Evolutionary conservation across 371 early-diverging fungal species (phyloP).

Genomic region (Syncephalastrum monosporum): DNA sequence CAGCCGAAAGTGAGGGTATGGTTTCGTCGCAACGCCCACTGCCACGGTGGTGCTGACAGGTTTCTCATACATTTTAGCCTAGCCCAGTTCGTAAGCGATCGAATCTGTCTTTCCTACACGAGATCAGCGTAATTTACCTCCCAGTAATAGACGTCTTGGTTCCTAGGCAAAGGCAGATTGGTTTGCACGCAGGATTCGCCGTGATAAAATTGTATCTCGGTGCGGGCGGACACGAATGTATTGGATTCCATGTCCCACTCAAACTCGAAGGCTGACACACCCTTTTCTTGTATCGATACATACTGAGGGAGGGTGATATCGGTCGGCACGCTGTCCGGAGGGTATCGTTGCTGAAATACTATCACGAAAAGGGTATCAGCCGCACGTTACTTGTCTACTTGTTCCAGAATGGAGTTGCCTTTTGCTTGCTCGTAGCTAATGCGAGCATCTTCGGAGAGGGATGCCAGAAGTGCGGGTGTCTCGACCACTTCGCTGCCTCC

Average conservation of each 20-base stretch:
- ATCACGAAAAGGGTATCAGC: slow-evolving; percentile 4
- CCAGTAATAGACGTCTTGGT: slow-evolving; percentile 76
- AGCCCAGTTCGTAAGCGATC: not conserved
- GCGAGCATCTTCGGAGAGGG: slow-evolving; percentile 45
- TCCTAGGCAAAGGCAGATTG: slow-evolving; percentile 77
- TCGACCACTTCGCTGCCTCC: slow-evolving; percentile 31
- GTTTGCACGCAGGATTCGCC: slow-evolving; percentile 80
- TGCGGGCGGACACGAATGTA: slow-evolving; percentile 68
- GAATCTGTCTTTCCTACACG: not conserved
- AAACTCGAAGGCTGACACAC: slow-evolving; percentile 84
- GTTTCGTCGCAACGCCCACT: slow-evolving; percentile 69
- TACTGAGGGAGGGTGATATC: slow-evolving; percentile 66
- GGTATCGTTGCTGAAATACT: slow-evolving; percentile 55
- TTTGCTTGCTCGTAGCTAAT: slow-evolving; percentile 51
- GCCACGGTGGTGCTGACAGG: slow-evolving; percentile 58
- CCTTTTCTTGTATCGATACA: slow-evolving; percentile 78
- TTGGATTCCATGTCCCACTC: slow-evolving; percentile 66
- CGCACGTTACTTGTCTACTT: not conserved
- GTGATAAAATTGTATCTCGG: slow-evolving; percentile 71
- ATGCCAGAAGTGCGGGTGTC: slow-evolving; percentile 37
- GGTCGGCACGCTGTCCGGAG: slow-evolving; percentile 66
- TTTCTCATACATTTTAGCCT: slow-evolving; percentile 74
- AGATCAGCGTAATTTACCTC: slow-evolving; percentile 20
- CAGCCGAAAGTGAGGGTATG: slow-evolving; percentile 65
- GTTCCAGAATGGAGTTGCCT: slow-evolving; percentile 19